phyloP scores from a whole-genome alignment of 345 rosid species.

The Aurinia saxatilis region DNA sequence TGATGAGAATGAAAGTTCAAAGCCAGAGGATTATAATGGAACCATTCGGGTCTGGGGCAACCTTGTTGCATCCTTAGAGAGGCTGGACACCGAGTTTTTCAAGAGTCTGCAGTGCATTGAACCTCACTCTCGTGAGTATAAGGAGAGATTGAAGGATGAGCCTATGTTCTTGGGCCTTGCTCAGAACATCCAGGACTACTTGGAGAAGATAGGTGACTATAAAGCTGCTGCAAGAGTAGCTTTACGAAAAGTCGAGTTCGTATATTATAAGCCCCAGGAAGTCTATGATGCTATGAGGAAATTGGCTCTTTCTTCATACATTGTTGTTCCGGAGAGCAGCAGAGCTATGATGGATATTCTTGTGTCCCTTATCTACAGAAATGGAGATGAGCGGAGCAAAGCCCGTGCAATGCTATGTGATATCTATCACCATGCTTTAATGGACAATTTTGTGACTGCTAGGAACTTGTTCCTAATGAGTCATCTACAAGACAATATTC shows the following conservation, averaged over 20 bases:
- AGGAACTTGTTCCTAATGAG: slow-evolving; percentile 89
- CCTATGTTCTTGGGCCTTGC: slow-evolving; percentile 78
- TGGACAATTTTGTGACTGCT: slow-evolving; percentile 63
- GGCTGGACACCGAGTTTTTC: slow-evolving; percentile 79
- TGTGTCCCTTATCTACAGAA: slow-evolving; percentile 77
- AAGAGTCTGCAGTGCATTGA: slow-evolving; percentile 94
- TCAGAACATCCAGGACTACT: slow-evolving; percentile 82
- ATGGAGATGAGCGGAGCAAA: slow-evolving; percentile 93
- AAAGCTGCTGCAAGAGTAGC: slow-evolving; percentile 90
- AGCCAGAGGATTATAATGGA: slow-evolving; percentile 59
- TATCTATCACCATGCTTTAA: slow-evolving; percentile 83
- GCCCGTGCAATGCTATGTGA: slow-evolving; percentile 99
- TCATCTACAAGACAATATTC: slow-evolving; percentile 83
- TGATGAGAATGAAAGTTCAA: slow-evolving; percentile 85
- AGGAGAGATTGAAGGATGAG: slow-evolving; percentile 86
- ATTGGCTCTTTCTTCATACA: slow-evolving; percentile 68
- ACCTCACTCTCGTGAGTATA: slow-evolving; percentile 88
- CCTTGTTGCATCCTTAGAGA: slow-evolving; percentile 83
- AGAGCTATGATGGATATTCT: slow-evolving; percentile 83
- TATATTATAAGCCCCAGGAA: slow-evolving; percentile 90
- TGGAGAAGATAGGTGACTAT: slow-evolving; percentile 52
- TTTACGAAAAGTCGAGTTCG: slow-evolving; percentile 62
- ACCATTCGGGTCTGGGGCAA: slow-evolving; percentile 83
- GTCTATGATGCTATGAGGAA: slow-evolving; percentile 97
- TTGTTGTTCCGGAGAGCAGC: slow-evolving; percentile 65